Base-by-base conservation (phyloP, 2,329 filamentous ascomycete species). In the Colletotrichum sojae region DNA sequence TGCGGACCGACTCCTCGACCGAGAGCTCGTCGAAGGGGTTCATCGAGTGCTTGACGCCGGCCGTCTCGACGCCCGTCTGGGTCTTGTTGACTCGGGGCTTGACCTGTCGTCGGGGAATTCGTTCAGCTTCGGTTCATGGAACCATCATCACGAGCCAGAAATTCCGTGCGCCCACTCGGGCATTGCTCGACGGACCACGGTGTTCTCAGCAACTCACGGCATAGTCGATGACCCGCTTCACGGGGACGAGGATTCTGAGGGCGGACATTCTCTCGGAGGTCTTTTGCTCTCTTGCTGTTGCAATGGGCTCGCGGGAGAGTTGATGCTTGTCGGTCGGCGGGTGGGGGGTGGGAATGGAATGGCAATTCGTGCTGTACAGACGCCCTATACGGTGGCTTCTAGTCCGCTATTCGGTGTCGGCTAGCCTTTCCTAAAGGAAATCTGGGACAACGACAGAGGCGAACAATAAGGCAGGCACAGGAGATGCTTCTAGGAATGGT, bases 11-110 rank as follows among this genome's bases (percentile, higher is more conserved):
- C 85, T 98, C 96, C 84, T 99, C 96, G 81, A 99, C 91, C 51
- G 94, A 97, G 77, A 99, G 93, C 82, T 99, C 96, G 86, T 99
- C 96, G 84, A 99, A 99, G 20, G 96, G 96, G 87, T 98, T 99
- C 90, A 99, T 95, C 80, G 92, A 95, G 88, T 98, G 95, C 84
- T 98, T 98, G 78, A 98, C 94, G 74, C 93, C 93, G 73, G 91
- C 88, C 63, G 93, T 97, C 83, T 98, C 95, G 83, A 99, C 92
- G 78, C 90, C 95, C 71, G 95, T 98, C 83, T 89, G 87, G 76
- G 89, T 83, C 80, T 90, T 91, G 85, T 91, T 91, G 80, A 91
- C 88, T 74, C 89, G 88, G 66, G 89, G 89, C 77, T 91, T 91
- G 84, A 91, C 88, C 89, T 91, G 75, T 63, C n/a, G 20, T 54